Evolutionary conservation across 352 stramenopile genomes (phyloP).

Genomic region (Globisporangium polare): DNA sequence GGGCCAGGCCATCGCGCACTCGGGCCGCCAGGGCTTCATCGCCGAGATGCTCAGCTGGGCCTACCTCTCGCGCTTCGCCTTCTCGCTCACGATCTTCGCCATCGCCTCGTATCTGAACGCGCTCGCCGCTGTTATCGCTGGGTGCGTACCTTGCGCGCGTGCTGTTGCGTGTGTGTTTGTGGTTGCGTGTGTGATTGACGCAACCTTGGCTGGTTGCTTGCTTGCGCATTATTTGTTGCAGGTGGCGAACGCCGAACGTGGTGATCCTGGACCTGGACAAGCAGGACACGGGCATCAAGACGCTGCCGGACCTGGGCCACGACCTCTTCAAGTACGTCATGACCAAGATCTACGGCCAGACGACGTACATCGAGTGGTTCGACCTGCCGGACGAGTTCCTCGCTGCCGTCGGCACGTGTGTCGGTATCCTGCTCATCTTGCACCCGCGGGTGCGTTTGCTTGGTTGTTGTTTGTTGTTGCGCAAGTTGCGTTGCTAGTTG

Average conservation of each 20-base stretch:
- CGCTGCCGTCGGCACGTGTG: constrained; percentile 57
- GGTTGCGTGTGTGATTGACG: background rate
- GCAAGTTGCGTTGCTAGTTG: background rate
- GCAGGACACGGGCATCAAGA: constrained; percentile 61
- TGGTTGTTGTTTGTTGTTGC: background rate
- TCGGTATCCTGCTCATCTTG: constrained; percentile 64
- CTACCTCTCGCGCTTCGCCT: constrained; percentile 80
- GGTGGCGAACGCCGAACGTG: constrained; percentile 79
- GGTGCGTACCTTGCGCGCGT: constrained; percentile 6
- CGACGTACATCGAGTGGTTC: constrained; percentile 82
- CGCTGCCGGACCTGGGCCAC: constrained; percentile 81
- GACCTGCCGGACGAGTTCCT: constrained; percentile 85
- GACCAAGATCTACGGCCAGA: constrained; percentile 79
- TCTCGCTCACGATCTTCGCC: constrained; percentile 69
- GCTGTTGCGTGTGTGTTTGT: background rate
- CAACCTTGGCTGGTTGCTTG: background rate
- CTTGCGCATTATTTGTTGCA: background rate
- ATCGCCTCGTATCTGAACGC: constrained; percentile 84
- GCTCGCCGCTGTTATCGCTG: constrained; percentile 73
- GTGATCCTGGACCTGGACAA: constrained; percentile 71
- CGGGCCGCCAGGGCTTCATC: constrained; percentile 76
- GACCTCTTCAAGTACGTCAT: constrained; percentile 88
- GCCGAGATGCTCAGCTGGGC: constrained; percentile 86
- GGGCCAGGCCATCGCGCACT: constrained; percentile 35
- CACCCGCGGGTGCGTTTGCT: constrained; percentile 65